A percentile compares a stretch with the other conserved stretches of the same genome.
Evolutionary conservation across 257 asterid species (phyloP).

Genomic region (Cynanchum wilfordii): DNA sequence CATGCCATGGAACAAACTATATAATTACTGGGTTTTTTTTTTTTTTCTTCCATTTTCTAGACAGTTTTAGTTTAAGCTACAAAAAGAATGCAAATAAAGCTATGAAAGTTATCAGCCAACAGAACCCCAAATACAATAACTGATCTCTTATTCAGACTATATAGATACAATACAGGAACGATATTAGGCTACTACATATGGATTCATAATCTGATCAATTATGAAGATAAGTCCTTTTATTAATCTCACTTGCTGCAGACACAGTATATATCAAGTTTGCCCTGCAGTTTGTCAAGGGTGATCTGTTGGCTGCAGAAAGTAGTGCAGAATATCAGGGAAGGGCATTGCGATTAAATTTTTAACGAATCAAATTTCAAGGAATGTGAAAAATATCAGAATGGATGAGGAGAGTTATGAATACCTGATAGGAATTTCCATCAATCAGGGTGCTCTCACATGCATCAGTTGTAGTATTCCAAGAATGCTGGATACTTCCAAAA

Average conservation of each 20-base stretch:
- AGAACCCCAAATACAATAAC: neutral
- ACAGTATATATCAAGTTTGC: neutral
- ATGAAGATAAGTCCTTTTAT: neutral
- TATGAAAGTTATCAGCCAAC: neutral
- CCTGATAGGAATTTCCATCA: constrained; percentile 53
- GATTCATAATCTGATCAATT: neutral
- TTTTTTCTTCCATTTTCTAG: too few species aligned
- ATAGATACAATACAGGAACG: neutral
- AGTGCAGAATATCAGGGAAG: neutral
- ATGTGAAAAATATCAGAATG: neutral
- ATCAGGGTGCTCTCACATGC: constrained; percentile 43
- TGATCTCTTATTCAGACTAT: constrained; percentile 2
- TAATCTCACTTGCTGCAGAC: neutral
- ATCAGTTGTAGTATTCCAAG: constrained; percentile 41
- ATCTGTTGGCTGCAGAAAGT: constrained; percentile 19
- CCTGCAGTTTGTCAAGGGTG: constrained; percentile 7
- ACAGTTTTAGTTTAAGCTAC: constrained; percentile 1
- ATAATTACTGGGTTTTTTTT: neutral
- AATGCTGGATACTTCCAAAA: constrained; percentile 33
- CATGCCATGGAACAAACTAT: neutral
- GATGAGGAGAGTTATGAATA: constrained; percentile 4
- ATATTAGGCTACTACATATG: neutral
- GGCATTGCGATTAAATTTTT: neutral
- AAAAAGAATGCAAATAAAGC: neutral
- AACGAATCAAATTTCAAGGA: neutral